Base-by-base conservation (phyloP, 1,284 basidiomycete genomes). In the Thecaphora frezii region DNA sequence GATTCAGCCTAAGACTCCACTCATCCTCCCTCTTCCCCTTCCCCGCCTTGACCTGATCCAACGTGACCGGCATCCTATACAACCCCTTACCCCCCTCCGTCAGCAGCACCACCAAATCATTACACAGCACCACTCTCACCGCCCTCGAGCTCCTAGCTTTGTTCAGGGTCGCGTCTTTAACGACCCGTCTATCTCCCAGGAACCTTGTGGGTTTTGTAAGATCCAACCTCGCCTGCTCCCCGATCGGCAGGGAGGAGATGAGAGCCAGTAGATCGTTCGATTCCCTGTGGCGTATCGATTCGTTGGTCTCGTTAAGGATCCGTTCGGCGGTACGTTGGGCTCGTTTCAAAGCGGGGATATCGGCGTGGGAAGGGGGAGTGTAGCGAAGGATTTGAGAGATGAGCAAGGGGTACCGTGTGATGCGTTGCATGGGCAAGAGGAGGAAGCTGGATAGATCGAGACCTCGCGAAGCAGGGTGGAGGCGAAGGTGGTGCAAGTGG, bases 321-420 rank as follows among this genome's bases (percentile, higher is more conserved):
- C 80, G 81, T 79, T 94, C 90, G 0, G 90, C 85, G 14, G 83
- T 85, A 12, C 83, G 80, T 3, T 90, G 83, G 0, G 90, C 85
- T 0, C 77, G 76, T 10, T 83, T 80, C 28, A 94, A 84, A 0
- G 77, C 77, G 16, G 77, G 77, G 36, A 84, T 82, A 80, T 99
- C 96, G 0, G 87, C 86, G 74, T 88, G 91, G 72, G 92, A 91
- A 22, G 93, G 90, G 0, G 89, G 86, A 0, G 96, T 99, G 60
- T 94, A 88, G 80, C 97, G 97, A 52, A 90, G 81, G 24, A 97
- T 90, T 18, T 92, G 93, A 68, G 90, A 92, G 22, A 99, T 83
- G 12, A 98, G 82, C 0, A 99, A 84, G 7, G 96, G 96, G 78
- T 98, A 98, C 62, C 94, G 84, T 21, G 94, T 96, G 25, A 99